phyloP scores from a whole-genome alignment of 768 basidiomycete species.

The Xerocomus potaroensis region DNA sequence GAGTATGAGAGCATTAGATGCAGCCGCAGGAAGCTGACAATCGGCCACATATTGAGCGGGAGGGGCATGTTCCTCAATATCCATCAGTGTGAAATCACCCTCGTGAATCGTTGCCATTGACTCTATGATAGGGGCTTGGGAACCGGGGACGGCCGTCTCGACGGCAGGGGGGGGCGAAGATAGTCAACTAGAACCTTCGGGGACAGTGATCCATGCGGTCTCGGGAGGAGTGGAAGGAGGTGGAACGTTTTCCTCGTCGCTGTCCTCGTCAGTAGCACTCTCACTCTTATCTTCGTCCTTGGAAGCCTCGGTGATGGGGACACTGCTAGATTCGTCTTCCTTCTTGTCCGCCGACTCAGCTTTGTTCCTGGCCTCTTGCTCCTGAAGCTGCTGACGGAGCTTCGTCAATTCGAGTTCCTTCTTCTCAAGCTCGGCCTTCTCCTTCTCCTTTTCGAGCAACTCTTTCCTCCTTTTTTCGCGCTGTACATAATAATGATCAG shows the following conservation, averaged over 20 bases:
- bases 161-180: conserved; percentile 17
- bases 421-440: conserved; percentile 61
- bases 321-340: conserved; percentile 30
- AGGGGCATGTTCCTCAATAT: conserved; percentile 20
- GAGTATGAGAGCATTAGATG: conserved; percentile 24
- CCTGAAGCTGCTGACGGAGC: conserved; percentile 48
- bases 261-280: conserved; percentile 36
- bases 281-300: conserved; percentile 32
- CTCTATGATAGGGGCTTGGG: conserved; percentile 24
- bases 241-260: conserved; percentile 39
- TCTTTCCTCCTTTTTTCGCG: conserved; percentile 44
- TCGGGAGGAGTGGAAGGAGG: conserved; percentile 30
- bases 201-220: conserved; percentile 27
- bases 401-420: conserved; percentile 57
- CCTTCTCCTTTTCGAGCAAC: conserved; percentile 45
- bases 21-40: conserved; percentile 22
- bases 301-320: conserved; percentile 5
- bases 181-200: conserved; percentile 31
- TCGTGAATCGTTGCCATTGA: conserved; percentile 18
- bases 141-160: conserved; percentile 15
- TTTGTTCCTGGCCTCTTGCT: conserved; percentile 50
- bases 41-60: conserved; percentile 15
- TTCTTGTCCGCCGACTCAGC: conserved; percentile 41
- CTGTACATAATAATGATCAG: conserved; percentile 23
- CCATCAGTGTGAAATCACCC: conserved; percentile 21